Percentiles rank a stretch among this genome's conserved stretches.
These are phyloP conservation scores for Rasamsonia emersonii DNA, from an alignment of 2,329 filamentous ascomycete genomes.

Conservation along the genomic window DNA sequence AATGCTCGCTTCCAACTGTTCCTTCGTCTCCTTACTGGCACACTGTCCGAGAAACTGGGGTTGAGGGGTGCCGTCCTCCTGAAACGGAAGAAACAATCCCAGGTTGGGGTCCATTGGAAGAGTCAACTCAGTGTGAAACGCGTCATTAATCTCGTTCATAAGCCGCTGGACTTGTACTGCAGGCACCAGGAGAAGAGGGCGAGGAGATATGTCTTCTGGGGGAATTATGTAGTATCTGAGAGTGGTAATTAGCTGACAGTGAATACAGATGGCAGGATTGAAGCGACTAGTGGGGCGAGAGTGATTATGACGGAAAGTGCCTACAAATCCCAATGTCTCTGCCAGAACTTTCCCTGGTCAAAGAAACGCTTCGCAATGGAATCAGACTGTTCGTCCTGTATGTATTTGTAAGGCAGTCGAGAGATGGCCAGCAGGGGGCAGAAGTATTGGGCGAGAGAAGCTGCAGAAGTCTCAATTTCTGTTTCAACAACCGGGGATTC, in stretches of 20 bases:
- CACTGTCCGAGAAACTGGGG: constrained; percentile 61
- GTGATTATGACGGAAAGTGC: constrained; percentile 22
- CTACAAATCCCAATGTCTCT: constrained; percentile 68
- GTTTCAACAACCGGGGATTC: constrained; percentile 4
- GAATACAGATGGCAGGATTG: background rate
- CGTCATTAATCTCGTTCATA: constrained; percentile 54
- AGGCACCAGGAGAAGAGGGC: constrained; percentile 59
- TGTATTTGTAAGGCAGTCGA: constrained; percentile 36
- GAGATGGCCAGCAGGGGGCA: constrained; percentile 32
- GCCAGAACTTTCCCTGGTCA: constrained; percentile 37
- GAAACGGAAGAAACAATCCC: constrained; percentile 57
- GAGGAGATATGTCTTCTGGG: constrained; percentile 36
- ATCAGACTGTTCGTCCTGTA: constrained; percentile 23
- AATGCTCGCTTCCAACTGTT: constrained; percentile 25
- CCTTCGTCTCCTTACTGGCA: constrained; percentile 36
- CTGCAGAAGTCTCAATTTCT: constrained; percentile 3
- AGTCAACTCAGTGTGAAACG: constrained; percentile 42
- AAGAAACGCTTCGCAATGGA: constrained; percentile 32
- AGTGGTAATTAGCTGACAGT: constrained; percentile 8
- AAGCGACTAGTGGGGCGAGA: background rate
- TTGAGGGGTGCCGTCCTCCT: constrained; percentile 48
- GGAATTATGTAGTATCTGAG: constrained; percentile 59
- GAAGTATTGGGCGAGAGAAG: constrained; percentile 19
- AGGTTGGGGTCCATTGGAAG: constrained; percentile 49
- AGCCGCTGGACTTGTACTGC: constrained; percentile 57